These are phyloP conservation scores for Ophiostoma sp. DNA, from an alignment of 2,329 filamentous ascomycete species.

Conservation along the genomic window DNA sequence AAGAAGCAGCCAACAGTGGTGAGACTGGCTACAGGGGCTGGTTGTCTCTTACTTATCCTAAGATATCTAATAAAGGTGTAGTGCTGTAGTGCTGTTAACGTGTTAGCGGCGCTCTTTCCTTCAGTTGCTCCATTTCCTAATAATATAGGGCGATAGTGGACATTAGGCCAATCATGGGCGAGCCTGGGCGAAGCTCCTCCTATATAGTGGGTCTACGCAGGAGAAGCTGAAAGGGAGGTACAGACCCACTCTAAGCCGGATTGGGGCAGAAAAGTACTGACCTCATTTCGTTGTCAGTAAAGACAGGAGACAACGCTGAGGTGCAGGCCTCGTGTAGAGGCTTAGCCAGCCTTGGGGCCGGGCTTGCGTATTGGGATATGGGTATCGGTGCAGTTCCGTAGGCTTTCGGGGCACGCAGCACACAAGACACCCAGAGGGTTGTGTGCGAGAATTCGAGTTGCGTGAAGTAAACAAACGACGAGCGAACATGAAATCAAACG, in stretches of 20 bases:
- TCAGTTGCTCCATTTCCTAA: not conserved
- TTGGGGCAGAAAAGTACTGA: slow-evolving; percentile 11
- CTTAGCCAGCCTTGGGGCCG: too few relatives aligned
- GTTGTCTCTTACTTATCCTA: too few relatives aligned
- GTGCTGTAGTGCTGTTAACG: not conserved
- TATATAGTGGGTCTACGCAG: not conserved
- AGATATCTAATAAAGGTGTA: not conserved
- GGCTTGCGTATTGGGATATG: too few relatives aligned
- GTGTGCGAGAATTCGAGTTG: too few relatives aligned
- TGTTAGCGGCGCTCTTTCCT: too few relatives aligned
- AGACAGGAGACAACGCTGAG: too few relatives aligned
- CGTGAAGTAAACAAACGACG: too few relatives aligned
- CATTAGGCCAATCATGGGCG: not conserved
- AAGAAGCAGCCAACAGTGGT: not conserved
- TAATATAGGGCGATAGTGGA: not conserved
- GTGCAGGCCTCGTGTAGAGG: too few relatives aligned
- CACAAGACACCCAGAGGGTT: too few relatives aligned
- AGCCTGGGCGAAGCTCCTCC: not conserved
- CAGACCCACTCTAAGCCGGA: not conserved
- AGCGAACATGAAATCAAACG: too few relatives aligned
- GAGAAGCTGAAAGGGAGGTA: slow-evolving; percentile 9
- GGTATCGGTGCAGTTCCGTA: too few relatives aligned
- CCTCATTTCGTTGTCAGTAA: not conserved
- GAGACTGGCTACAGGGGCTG: not conserved
- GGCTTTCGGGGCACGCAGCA: too few relatives aligned